Percentiles rank a stretch among this genome's conserved stretches.
Evolutionary conservation across 2,329 filamentous ascomycete genomes (phyloP).

Genomic region (Penicillium oxalicum): DNA sequence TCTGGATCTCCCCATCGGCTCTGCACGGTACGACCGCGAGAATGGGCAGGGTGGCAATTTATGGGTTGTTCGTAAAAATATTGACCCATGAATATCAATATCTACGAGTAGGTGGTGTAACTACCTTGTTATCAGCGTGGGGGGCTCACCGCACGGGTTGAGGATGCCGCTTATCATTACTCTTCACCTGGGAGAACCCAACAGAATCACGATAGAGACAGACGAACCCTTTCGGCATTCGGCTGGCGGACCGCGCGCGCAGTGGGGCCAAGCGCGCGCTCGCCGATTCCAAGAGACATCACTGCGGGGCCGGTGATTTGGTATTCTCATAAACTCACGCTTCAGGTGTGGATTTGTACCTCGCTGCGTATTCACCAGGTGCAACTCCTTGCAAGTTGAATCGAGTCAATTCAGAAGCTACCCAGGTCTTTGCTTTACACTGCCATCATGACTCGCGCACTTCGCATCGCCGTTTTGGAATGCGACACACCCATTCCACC

Average conservation of each 20-base stretch:
- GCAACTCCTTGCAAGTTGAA: too few relatives aligned
- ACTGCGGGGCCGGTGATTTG: not conserved
- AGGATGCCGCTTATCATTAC: not conserved
- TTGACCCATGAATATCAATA: too few relatives aligned
- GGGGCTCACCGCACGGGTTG: too few relatives aligned
- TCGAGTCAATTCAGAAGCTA: too few relatives aligned
- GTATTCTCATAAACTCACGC: not conserved
- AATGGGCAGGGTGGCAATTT: too few relatives aligned
- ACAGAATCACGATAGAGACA: not conserved
- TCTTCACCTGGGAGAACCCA: not conserved
- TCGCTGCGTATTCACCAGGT: too few relatives aligned
- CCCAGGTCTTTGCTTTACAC: too few relatives aligned
- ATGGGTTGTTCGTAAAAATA: too few relatives aligned
- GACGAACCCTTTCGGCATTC: not conserved
- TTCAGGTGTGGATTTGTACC: not conserved
- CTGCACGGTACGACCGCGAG: too few relatives aligned
- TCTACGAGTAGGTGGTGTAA: too few relatives aligned
- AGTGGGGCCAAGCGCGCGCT: conserved; percentile 1
- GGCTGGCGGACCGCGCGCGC: conserved; percentile 1
- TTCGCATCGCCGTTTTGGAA: conserved; percentile 25
- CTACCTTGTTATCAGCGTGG: too few relatives aligned
- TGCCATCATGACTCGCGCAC: conserved; percentile 10
- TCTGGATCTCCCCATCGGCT: too few relatives aligned
- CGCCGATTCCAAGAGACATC: not conserved
- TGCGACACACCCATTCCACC: conserved; percentile 28